phyloP scores from a whole-genome alignment of 2,329 filamentous ascomycete genomes.

The Bipolaris oryzae region DNA sequence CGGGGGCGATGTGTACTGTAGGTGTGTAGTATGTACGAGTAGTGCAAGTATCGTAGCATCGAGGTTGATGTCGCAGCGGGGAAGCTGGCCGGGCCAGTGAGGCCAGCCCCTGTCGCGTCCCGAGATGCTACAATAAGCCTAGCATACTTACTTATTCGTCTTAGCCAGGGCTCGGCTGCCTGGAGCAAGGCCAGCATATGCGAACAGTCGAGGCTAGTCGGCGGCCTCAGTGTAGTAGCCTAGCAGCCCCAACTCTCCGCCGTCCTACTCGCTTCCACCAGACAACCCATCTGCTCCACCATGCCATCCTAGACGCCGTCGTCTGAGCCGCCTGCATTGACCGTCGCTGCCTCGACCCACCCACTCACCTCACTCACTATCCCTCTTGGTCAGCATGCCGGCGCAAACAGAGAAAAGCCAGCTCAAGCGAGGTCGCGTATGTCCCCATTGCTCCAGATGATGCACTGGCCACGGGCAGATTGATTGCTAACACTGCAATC shows the following conservation, averaged over 20 bases:
- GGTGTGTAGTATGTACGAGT: not conserved
- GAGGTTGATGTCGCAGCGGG: not conserved
- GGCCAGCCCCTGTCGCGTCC: not conserved
- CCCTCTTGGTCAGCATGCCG: conserved; percentile 54
- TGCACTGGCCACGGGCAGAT: not conserved
- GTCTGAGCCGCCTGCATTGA: conserved; percentile 29
- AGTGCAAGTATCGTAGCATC: not conserved
- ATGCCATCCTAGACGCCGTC: conserved; percentile 28
- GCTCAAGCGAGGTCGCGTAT: conserved; percentile 80
- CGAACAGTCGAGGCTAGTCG: conserved; percentile 22
- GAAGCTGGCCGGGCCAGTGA: conserved; percentile 2
- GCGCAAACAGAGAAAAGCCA: conserved; percentile 74
- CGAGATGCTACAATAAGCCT: not conserved
- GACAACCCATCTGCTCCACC: conserved; percentile 4
- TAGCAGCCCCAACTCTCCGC: conserved; percentile 24
- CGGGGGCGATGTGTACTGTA: not conserved
- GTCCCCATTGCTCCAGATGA: conserved; percentile 36
- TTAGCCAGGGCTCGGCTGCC: conserved; percentile 25
- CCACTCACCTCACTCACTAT: not conserved
- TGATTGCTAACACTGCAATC: conserved; percentile 28
- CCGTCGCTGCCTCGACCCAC: conserved; percentile 25
- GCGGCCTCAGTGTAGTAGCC: conserved; percentile 11
- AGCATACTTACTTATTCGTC: no score
- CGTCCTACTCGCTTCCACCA: conserved; percentile 17
- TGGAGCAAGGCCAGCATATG: conserved; percentile 15